Evolutionary conservation across 2,329 filamentous ascomycete species (phyloP), one percentile per base, ranked within the genome.

Genomic region (Venturia oleaginea): DNA sequence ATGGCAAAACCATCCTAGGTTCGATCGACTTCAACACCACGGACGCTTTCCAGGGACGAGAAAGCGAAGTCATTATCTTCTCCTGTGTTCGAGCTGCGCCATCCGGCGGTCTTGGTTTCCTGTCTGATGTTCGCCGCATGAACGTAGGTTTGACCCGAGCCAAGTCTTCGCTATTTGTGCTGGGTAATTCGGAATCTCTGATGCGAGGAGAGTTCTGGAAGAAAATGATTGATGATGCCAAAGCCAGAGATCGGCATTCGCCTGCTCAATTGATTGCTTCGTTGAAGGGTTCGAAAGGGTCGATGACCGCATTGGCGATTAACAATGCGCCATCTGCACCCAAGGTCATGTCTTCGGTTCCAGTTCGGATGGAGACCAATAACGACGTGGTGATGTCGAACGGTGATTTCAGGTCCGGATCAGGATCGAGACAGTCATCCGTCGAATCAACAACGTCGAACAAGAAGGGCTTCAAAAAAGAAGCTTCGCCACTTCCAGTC

Each of bases 51-150:
- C 92, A 99, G 75, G 94, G 94, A 67, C 87, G 95, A 69, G 94
- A 99, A 76, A 94, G 92, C 71, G 94, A 99, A 73, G 88, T 99
- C 67, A 97, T 99, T 75, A 97, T 99, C 68, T 99, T 99, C 79
- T 97, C 94, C 48, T 99, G 95, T 75, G 94, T 99, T 67, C 88
- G 94, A 78, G 93, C 94, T 27, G 93, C 89, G 37, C 85, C 90
- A n/a, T 90, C 88, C 8, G 89, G 90, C n/a, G 92, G 93, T 71
- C 96, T 99, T 72, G 94, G 94, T 82, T 99, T 99, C 85, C 88
- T 99, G 84, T 90, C 91, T 64, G 94, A 99, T 74, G 96, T 99
- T 72, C 87, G 94, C 66, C 93, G 94, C 82, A 97, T 99, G 95
- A 99, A 99, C 76, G 94, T 99, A 71, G 94, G 94, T 78, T 81